Conservation (phyloP, 2,329 filamentous ascomycete species). For the Corniculantispora saksenae region DNA sequence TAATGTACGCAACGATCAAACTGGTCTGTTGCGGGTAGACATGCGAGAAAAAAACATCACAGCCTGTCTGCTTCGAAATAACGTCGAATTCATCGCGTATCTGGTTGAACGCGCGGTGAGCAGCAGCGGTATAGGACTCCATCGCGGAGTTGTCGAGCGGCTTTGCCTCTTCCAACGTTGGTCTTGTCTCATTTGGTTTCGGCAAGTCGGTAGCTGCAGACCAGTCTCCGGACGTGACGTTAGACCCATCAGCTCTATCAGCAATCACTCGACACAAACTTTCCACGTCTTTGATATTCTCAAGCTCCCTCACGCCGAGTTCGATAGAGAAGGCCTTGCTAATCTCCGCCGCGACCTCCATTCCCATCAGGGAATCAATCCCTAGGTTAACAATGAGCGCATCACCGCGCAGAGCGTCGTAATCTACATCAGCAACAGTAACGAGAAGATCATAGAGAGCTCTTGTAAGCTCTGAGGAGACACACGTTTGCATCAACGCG, state of each 20-base stretch:
- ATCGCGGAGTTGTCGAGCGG: too few species aligned
- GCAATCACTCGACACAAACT: neutral
- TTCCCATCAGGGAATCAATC: neutral
- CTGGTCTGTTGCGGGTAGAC: constrained; percentile 31
- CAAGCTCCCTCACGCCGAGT: neutral
- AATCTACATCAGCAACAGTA: neutral
- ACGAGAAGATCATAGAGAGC: neutral
- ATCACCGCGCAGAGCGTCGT: neutral
- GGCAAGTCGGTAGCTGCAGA: too few species aligned
- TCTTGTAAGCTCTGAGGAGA: too few species aligned
- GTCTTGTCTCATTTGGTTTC: too few species aligned
- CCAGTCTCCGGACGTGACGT: constrained; percentile 26
- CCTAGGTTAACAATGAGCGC: constrained; percentile 4
- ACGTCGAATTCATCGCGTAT: too few species aligned
- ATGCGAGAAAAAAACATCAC: neutral
- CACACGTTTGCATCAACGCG: too few species aligned
- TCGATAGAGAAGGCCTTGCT: neutral
- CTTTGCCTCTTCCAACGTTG: too few species aligned
- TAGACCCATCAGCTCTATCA: neutral
- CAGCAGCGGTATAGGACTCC: too few species aligned
- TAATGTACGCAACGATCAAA: constrained; percentile 35
- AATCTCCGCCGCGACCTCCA: neutral
- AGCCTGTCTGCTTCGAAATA: too few species aligned
- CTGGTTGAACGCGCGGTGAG: too few species aligned
- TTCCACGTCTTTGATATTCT: neutral